Evolutionary conservation across 352 stramenopile genomes (phyloP).

Genomic region (Phytophthora brassicae): DNA sequence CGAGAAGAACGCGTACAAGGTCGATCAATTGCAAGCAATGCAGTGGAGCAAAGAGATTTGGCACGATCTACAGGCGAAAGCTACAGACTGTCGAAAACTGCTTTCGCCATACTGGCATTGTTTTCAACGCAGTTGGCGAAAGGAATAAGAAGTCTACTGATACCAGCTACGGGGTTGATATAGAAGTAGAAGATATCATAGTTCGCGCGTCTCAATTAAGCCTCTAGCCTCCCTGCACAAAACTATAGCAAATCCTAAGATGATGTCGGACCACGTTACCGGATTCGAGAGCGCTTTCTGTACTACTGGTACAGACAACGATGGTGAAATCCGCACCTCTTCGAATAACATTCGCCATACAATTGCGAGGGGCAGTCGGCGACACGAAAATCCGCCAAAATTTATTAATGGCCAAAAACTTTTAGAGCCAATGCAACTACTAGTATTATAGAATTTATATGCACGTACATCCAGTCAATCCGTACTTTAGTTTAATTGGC

Average conservation of each 20-base stretch:
- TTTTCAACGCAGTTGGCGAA: too few species aligned
- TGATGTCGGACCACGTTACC: not conserved
- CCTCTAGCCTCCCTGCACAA: not conserved
- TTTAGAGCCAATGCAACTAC: too few species aligned
- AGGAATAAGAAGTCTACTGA: not conserved
- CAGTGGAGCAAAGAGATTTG: not conserved
- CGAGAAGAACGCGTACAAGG: not conserved
- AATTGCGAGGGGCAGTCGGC: too few species aligned
- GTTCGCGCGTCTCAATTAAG: slow-evolving; percentile 1
- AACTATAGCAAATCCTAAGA: slow-evolving; percentile 12
- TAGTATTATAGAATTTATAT: too few species aligned
- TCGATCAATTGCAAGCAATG: not conserved
- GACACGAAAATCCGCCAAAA: too few species aligned
- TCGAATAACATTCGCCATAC: too few species aligned
- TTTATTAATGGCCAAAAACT: too few species aligned
- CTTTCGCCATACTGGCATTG: slow-evolving; percentile 2
- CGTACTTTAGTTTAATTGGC: too few species aligned
- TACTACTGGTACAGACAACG: too few species aligned
- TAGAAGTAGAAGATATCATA: slow-evolving; percentile 8
- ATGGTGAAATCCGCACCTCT: too few species aligned
- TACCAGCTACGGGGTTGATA: not conserved
- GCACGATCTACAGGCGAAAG: slow-evolving; percentile 7
- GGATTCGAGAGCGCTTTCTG: not conserved
- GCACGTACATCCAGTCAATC: too few species aligned
- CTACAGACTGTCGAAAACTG: slow-evolving; percentile 12